These are phyloP conservation scores for Apiospora malaysiana DNA, from an alignment of 2,329 filamentous ascomycete genomes.

Conservation along the genomic window DNA sequence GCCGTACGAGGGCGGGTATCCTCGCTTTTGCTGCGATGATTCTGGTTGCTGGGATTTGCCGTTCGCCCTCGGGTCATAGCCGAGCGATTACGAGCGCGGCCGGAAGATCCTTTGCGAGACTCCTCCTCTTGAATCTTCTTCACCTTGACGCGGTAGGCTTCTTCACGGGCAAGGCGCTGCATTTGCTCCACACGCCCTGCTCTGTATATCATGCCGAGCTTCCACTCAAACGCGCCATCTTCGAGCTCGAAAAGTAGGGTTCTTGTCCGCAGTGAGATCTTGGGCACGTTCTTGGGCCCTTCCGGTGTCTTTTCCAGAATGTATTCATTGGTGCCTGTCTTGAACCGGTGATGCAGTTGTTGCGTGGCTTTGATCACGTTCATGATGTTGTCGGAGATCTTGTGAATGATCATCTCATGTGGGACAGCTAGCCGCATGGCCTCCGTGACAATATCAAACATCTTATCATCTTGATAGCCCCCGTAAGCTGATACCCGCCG, in stretches of 20 bases:
- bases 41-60: constrained; percentile 39
- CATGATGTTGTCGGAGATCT: constrained; percentile 90
- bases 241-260: constrained; percentile 91
- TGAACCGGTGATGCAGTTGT: constrained; percentile 93
- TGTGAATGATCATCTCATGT: constrained; percentile 87
- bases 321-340: constrained; percentile 86
- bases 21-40: constrained; percentile 61
- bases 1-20: constrained; percentile 48
- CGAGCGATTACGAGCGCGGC: constrained; percentile 62
- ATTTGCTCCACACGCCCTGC: constrained; percentile 87
- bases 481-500: constrained; percentile 69
- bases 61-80: constrained; percentile 48
- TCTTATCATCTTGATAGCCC: constrained; percentile 72
- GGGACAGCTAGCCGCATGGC: constrained; percentile 88
- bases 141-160: constrained; percentile 86
- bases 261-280: constrained; percentile 80
- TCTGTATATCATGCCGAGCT: constrained; percentile 91
- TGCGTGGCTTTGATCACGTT: constrained; percentile 87
- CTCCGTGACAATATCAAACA: constrained; percentile 83
- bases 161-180: constrained; percentile 86
- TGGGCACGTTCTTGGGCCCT: constrained; percentile 84
- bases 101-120: constrained; percentile 54
- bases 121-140: constrained; percentile 82
- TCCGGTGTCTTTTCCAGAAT: constrained; percentile 86
- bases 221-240: constrained; percentile 97